Base-by-base conservation (phyloP, 1,139 yeast genomes). In the Geotrichum bryndzae region DNA sequence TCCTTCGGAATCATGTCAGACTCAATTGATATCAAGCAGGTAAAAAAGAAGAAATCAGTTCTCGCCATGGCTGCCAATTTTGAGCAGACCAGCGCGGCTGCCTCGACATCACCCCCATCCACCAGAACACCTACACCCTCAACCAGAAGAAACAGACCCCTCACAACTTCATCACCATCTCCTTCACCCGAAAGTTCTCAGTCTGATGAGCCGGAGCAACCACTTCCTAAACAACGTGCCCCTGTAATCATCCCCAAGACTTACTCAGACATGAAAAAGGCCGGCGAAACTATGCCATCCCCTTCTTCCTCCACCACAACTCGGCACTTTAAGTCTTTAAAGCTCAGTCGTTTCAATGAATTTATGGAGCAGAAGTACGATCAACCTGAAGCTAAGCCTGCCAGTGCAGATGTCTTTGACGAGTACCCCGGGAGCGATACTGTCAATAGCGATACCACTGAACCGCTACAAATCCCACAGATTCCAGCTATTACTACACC, bases 211-310 rank as follows among this genome's bases (percentile, higher is more conserved):
- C 48, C 41, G 13, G 15, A n/a, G 3, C 41, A 35, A 15, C 41
- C 48, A 7, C 25, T 41, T 5, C 58, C 53, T 23, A 33, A 50
- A n/a, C 45, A 56, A 35, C 18, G 59, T 7, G 61, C 29, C 31
- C 53, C 61, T 15, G 51, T 59, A 33, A 59, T 59, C 23, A 59
- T 59, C 31, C 61, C 61, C 15, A 59, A 55, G 45, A 59, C 61
- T 22, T 57, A 51, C 33, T 55, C 61, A 10, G 61, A 59, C 45
- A 52, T 59, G 59, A 51, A 41, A 15, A 59, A 57, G 23, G 61
- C 61, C 22, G 61, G 61, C 18, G 61, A 59, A 18, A 27, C 31
- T 18, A 52, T 55, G 18, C 48, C 56, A 4, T n/a, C 31, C n/a
- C 31, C 35, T 31, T 23, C 51, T 15, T 25, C 50, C 45, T 22